These are phyloP conservation scores for Euphorbia pulcherrima DNA, from an alignment of 345 rosid genomes.

Conservation along the genomic window DNA sequence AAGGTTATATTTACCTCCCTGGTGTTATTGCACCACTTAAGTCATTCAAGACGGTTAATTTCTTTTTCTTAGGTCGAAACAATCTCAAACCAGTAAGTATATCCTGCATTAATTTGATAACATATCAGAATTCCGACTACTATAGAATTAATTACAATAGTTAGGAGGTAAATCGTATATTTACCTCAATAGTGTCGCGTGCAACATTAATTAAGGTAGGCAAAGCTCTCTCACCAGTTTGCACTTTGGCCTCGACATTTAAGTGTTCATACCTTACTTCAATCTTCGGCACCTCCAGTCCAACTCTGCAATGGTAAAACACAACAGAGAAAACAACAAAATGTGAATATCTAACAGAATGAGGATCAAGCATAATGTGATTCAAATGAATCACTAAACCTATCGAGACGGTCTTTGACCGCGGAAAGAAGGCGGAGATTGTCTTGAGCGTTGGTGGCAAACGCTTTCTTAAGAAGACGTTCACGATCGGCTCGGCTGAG, in stretches of 20 bases:
- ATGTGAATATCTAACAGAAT: too few relatives aligned
- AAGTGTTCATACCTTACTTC: constrained; percentile 71
- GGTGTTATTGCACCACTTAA: constrained; percentile 64
- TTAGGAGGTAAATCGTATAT: background rate
- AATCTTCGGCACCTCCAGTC: constrained; percentile 63
- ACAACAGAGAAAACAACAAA: background rate
- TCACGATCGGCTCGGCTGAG: constrained; percentile 58
- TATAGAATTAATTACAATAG: background rate
- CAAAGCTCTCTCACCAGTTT: constrained; percentile 71
- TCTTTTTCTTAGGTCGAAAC: constrained; percentile 40
- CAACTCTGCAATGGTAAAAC: constrained; percentile 44
- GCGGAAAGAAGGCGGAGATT: constrained; percentile 61
- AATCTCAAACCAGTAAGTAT: constrained; percentile 38
- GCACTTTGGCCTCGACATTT: constrained; percentile 55
- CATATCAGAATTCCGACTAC: background rate
- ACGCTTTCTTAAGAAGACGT: constrained; percentile 65
- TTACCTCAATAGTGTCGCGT: constrained; percentile 65
- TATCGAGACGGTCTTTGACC: constrained; percentile 71
- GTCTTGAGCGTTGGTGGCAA: constrained; percentile 83
- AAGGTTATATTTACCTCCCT: constrained; percentile 48
- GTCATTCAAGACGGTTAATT: constrained; percentile 53
- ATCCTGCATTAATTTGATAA: constrained; percentile 31
- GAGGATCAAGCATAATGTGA: background rate
- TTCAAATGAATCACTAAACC: constrained; percentile 24
- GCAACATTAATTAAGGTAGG: constrained; percentile 70